Evolutionary conservation across 2,329 filamentous ascomycete genomes (phyloP).

Genomic region (Sporothrix brunneoviolacea): DNA sequence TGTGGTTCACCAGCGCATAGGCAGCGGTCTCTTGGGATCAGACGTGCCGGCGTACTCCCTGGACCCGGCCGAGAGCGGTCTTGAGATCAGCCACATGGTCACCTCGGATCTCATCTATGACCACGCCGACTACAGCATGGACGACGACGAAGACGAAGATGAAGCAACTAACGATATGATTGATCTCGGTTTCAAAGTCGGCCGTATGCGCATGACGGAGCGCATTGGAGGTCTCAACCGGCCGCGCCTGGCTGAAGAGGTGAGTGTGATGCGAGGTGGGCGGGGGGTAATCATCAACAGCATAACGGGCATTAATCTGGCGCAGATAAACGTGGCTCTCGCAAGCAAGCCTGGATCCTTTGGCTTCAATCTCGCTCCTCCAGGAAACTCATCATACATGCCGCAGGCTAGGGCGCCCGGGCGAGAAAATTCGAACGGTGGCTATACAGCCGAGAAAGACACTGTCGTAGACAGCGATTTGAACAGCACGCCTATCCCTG

Average conservation of each 20-base stretch:
- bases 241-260: conserved; percentile 64
- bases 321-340: conserved; percentile 14
- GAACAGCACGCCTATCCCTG: conserved; percentile 26
- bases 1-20: conserved; percentile 15
- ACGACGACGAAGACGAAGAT: conserved; percentile 6
- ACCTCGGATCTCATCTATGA: conserved; percentile 31
- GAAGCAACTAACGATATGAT: conserved; percentile 55
- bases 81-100: conserved; percentile 13
- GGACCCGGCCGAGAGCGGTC: conserved; percentile 43
- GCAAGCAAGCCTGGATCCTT: conserved; percentile 4
- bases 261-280: conserved; percentile 29
- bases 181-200: conserved; percentile 65
- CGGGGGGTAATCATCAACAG: background rate
- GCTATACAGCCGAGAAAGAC: background rate
- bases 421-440: background rate
- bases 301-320: background rate
- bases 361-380: background rate
- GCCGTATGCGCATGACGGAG: conserved; percentile 67
- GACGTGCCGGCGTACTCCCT: conserved; percentile 7
- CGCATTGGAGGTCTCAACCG: conserved; percentile 66
- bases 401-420: background rate
- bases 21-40: conserved; percentile 6
- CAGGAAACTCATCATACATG: background rate
- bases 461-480: conserved; percentile 11
- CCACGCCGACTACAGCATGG: conserved; percentile 20